Evolutionary conservation across 2,329 filamentous ascomycete species (phyloP).

Genomic region (Aspergillus tanneri): DNA sequence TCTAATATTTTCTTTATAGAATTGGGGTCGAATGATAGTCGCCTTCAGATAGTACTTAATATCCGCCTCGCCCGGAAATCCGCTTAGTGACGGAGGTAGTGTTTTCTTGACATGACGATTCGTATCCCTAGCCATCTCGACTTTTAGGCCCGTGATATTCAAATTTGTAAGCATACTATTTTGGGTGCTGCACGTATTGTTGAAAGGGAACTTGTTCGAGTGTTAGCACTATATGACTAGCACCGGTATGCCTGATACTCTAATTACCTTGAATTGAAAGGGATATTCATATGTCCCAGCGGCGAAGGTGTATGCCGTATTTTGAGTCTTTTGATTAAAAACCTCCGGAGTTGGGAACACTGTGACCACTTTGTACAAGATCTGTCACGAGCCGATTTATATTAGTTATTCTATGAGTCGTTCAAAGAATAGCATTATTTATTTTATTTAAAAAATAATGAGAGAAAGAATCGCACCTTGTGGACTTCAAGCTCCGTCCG

Average conservation of each 20-base stretch:
- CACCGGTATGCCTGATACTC: background rate
- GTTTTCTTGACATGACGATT: conserved; percentile 75
- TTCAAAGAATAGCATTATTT: background rate
- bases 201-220: conserved; percentile 46
- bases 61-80: conserved; percentile 82
- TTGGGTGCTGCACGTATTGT: conserved; percentile 48
- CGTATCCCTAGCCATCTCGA: conserved; percentile 47
- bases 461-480: conserved; percentile 39
- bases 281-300: conserved; percentile 50
- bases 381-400: conserved; percentile 28
- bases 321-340: conserved; percentile 35
- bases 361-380: conserved; percentile 49
- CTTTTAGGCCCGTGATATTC: conserved; percentile 45
- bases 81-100: conserved; percentile 83
- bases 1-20: conserved; percentile 89
- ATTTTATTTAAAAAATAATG: background rate
- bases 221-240: background rate
- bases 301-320: conserved; percentile 45
- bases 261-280: conserved; percentile 49
- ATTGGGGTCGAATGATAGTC: conserved; percentile 82
- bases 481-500: conserved; percentile 51
- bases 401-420: background rate
- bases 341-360: conserved; percentile 48
- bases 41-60: conserved; percentile 94
- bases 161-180: conserved; percentile 49